Evolutionary conservation across 352 stramenopile genomes (phyloP), one percentile per base, ranked within the genome.

Genomic region (Pythium myriotylum): DNA sequence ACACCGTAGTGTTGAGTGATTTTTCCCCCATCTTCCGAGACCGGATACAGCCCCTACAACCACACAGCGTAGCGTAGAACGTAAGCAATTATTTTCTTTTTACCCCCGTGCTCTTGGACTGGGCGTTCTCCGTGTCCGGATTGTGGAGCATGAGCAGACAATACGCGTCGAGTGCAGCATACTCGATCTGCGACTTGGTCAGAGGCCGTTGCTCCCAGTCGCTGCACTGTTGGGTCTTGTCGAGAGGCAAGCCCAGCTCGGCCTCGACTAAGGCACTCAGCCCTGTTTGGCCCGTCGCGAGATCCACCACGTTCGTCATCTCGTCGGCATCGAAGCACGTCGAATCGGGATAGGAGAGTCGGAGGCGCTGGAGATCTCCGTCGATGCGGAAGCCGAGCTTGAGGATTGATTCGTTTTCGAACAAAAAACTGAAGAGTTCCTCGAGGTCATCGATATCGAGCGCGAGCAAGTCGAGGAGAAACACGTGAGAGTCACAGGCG

Each of bases 161-260:
- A 62, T 82, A 91, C 10, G 84, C 84, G 58, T 94, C 84, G 23
- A 85, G 53, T 2, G 84, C 80, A 10, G 84, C 82, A 68, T 94
- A 94, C 17, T 64, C n/a, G 14, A 91, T 61, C 62, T 91, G 84
- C 40, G 81, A 56, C 33, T 61, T 32, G 6, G 77, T 72, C 32
- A 94, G 63, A 8, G 84, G 84, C 9, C 82, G 81, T 13, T 65
- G 57, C 51, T 88, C 79, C 84, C 84, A 94, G 66, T 94, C 80
- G 62, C 77, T 90, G 42, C 66, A 75, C 65, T 94, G 84, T 62
- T 89, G 72, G 17, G 62, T 54, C 54, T 94, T 94, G 20, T 77
- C 75, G 20, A 94, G 66, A 3, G 80, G 84, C 19, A 65, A 52
- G 9, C 73, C 78, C 2, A 93, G 67, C 39, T 73, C 64, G 23